A percentile compares a stretch with the other conserved stretches of the same genome.
Conservation (phyloP, 768 basidiomycete genomes). For the Pholiota molesta region DNA sequence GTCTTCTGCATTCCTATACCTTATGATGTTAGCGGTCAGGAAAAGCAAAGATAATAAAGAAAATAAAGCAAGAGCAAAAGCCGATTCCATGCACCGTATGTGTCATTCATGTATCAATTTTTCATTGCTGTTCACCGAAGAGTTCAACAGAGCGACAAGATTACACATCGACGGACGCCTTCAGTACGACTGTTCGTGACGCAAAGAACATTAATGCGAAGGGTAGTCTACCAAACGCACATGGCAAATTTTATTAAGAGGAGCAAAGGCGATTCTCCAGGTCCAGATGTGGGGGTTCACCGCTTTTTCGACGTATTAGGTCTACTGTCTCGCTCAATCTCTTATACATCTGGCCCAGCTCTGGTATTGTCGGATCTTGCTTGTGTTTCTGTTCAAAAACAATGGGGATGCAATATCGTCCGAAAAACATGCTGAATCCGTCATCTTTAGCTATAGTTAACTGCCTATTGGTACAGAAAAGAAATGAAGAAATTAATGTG, state of each 20-base stretch:
- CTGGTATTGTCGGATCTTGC: conserved; percentile 27
- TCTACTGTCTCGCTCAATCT: too few relatives aligned
- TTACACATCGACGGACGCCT: conserved; percentile 18
- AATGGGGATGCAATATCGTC: conserved; percentile 26
- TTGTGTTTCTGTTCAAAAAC: conserved; percentile 43
- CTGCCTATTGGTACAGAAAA: conserved; percentile 5
- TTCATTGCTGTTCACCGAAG: not conserved
- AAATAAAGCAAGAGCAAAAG: not conserved
- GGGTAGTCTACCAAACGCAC: conserved; percentile 17
- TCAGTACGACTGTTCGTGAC: conserved; percentile 11
- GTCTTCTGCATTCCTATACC: not conserved
- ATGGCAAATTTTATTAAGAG: not conserved
- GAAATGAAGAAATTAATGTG: not conserved
- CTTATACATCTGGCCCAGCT: too few relatives aligned
- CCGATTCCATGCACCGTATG: conserved; percentile 1
- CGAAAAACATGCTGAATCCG: conserved; percentile 11
- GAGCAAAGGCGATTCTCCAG: too few relatives aligned
- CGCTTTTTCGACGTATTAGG: too few relatives aligned
- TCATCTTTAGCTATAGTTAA: not conserved
- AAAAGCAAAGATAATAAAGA: not conserved
- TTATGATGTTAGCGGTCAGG: not conserved
- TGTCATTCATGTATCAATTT: not conserved
- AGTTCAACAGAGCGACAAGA: not conserved
- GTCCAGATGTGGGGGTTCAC: too few relatives aligned
- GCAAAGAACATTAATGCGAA: conserved; percentile 24